Conservation (phyloP, 106 monocot genomes). For the Dendrobium nobile region DNA sequence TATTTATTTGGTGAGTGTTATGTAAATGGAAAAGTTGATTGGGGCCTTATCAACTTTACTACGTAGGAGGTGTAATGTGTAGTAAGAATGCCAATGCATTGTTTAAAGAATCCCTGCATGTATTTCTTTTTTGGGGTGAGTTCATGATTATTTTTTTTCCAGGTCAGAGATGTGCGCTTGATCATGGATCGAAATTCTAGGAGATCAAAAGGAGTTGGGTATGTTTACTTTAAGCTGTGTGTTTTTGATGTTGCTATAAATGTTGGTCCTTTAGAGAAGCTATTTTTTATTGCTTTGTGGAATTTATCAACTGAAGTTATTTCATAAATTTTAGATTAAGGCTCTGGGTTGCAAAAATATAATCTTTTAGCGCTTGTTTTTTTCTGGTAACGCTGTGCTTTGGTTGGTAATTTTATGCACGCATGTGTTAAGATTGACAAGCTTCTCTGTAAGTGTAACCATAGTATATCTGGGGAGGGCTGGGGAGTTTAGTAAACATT, state of each 20-base stretch:
- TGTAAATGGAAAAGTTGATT: slow-evolving; percentile 19
- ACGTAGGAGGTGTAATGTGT: slow-evolving; percentile 7
- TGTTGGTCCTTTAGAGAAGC: not conserved
- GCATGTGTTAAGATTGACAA: not conserved
- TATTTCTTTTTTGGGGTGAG: not conserved
- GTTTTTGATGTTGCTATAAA: not conserved
- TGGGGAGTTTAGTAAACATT: too few species aligned
- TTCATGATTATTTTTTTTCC: slow-evolving; percentile 11
- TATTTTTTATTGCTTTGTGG: not conserved
- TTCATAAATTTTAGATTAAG: not conserved
- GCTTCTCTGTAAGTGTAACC: not conserved
- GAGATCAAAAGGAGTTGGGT: slow-evolving; percentile 92
- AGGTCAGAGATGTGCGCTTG: slow-evolving; percentile 82
- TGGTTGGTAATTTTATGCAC: not conserved
- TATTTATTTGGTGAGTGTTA: slow-evolving; percentile 55
- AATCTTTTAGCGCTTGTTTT: not conserved
- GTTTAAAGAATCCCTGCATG: not conserved
- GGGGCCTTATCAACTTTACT: slow-evolving; percentile 14
- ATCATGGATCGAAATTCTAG: slow-evolving; percentile 90
- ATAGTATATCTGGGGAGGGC: not conserved
- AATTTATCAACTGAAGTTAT: not conserved
- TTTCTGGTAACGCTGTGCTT: not conserved
- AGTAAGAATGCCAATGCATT: slow-evolving; percentile 15
- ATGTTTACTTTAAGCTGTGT: slow-evolving; percentile 11
- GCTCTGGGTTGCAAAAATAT: not conserved